Evolutionary conservation across 2,329 filamentous ascomycete genomes (phyloP), one percentile per base, ranked within the genome.

Genomic region (Phoma sp.): DNA sequence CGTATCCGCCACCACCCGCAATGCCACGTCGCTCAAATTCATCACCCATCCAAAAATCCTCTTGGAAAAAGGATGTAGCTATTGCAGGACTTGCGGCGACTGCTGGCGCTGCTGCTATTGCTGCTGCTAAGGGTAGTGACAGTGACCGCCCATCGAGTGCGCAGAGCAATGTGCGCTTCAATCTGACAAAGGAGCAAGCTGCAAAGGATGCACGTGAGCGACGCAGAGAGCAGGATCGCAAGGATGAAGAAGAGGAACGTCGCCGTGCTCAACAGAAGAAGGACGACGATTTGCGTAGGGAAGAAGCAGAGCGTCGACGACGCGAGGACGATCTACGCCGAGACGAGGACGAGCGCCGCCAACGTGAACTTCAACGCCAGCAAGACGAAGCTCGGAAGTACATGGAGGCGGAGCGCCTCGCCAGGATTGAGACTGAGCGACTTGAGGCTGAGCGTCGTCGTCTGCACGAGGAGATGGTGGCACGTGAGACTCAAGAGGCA

Each of bases 111-210:
- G 76, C 72, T 33, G 77, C 75, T 9, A 56, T 76, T 13, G 72
- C 72, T 40, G 65, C 65, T 18, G 60, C 66, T 24, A 67, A 69
- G 56, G 42, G 55, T 22, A 45, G 50, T 24, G 64, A 66, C 35
- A 48, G 52, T 13, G 62, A 64, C 37, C 66, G 65, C 7, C 63
- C 61, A 2, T 52, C 64, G 9, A 70, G 66, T 49, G 69, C 68
- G 22, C 66, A 75, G 13, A 76, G 76, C 7, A 80, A 78, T 55
- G 85, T 87, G 7, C 80, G 82, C 48, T 86, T 86, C 59, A 79
- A 82, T 33, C 65, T 86, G 44, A 85, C 83, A 0, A 75, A 84
- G 41, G 82, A 85, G 64, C 82, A 86, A 68, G 75, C 73, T 32
- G 76, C 79, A 27, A 81, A 79, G 47, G 82, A 83, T 48, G 65